These are phyloP conservation scores for Pseudogymnoascus sp. DNA, from an alignment of 2,329 filamentous ascomycete species.

Conservation along the genomic window DNA sequence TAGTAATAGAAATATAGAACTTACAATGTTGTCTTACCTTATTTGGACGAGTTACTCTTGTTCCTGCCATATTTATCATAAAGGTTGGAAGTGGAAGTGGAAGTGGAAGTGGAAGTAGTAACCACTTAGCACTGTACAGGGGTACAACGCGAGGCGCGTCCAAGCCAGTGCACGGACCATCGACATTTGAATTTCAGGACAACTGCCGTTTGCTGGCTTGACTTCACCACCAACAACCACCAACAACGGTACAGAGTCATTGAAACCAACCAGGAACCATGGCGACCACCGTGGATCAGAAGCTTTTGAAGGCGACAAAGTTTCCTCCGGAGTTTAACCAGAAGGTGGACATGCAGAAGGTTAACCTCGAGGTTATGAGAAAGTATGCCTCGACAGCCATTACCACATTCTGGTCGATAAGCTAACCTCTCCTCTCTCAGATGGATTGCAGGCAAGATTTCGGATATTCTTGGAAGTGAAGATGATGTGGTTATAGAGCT, in stretches of 20 bases:
- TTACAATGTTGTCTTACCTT: not conserved
- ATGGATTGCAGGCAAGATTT: constrained; percentile 88
- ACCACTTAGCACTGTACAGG: not conserved
- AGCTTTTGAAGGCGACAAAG: constrained; percentile 83
- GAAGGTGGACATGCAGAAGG: constrained; percentile 95
- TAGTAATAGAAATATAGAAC: not conserved
- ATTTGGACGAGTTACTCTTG: not conserved
- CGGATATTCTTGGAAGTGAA: constrained; percentile 80
- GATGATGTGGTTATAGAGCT: constrained; percentile 95
- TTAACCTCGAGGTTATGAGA: constrained; percentile 97
- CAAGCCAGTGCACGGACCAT: not conserved
- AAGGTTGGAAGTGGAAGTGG: not conserved
- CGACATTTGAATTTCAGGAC: constrained; percentile 1
- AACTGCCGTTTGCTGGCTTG: not conserved
- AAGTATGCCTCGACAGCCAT: constrained; percentile 52
- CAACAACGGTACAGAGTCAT: constrained; percentile 10
- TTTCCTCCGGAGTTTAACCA: constrained; percentile 89
- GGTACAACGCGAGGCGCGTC: not conserved
- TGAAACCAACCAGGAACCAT: constrained; percentile 38
- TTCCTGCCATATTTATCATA: constrained; percentile 6
- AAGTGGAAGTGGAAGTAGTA: not conserved
- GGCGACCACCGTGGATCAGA: constrained; percentile 80
- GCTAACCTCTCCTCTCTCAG: constrained; percentile 38
- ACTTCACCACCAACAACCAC: not conserved
- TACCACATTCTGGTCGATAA: constrained; percentile 8